Base-by-base conservation (phyloP, 768 basidiomycete species). In the Mrakia blollopis region DNA sequence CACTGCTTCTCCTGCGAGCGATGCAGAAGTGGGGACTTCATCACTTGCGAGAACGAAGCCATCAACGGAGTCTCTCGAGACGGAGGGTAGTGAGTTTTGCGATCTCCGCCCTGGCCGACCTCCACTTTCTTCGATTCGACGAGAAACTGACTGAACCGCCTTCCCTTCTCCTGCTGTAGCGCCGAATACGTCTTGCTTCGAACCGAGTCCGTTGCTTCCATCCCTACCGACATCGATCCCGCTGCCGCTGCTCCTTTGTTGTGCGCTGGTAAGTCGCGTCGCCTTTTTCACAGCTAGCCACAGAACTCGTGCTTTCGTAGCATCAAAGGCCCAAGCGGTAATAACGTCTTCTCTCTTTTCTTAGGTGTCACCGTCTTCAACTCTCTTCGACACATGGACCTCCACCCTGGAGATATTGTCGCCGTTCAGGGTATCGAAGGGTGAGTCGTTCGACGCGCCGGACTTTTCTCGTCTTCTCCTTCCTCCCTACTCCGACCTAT, bases 391-490 rank as follows among this genome's bases (percentile, higher is more conserved):
- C 69, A 85, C 52, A 83, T 83, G 79, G 65, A 78, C 28, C 61
- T 82, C n/a, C 78, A 67, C 23, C 81, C 84, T 0, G 85, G 84
- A 3, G 84, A 85, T 25, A 80, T 83, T 23, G 84, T 85, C 11
- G 85, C 83, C 0, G 80, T 86, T 3, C 85, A 85, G 54, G 86
- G 85, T 21, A 79, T 86, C 62, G 80, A 79, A 57, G 57, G 57
- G 57, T 57, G 57, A 57, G 57, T 13, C 14, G 10, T 44, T 44
- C 44, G 44, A 44, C 44, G 44, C 44, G 44, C 14, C 23, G 52
- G 21, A 16, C 10, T 23, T 54, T 23, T 2, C 23, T 54, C 25
- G 23, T 23, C 25, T 23, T 44, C 44, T 44, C 1, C 3, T 44
- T 44, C 10, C 44, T 25, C 25, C 25, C 47, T 50, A 6, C 11